These are phyloP conservation scores for Notholithocarpus densiflorus DNA, from an alignment of 306 rosid genomes.

Conservation along the genomic window DNA sequence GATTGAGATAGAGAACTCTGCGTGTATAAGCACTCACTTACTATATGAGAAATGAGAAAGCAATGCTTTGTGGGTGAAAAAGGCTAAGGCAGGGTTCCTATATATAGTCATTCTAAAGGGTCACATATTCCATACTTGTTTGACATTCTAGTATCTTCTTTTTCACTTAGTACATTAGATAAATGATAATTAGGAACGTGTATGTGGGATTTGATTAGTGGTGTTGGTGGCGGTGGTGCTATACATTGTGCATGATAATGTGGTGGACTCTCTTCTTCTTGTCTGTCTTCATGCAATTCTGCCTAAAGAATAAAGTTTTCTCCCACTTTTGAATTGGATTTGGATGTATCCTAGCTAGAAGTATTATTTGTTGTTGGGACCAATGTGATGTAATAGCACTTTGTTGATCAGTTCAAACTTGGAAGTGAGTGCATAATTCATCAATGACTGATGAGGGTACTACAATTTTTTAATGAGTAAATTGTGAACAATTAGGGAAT, in stretches of 20 bases:
- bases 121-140: background rate
- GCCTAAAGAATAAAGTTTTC: conserved; percentile 4
- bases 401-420: conserved; percentile 14
- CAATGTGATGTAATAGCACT: conserved; percentile 8
- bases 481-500: too few relatives aligned
- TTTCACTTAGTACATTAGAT: background rate
- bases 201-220: conserved; percentile 24
- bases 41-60: background rate
- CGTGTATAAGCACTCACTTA: background rate
- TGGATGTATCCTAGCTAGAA: background rate
- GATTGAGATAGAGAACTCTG: background rate
- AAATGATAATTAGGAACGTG: conserved; percentile 25
- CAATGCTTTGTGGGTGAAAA: conserved; percentile 20
- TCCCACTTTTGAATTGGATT: conserved; percentile 47
- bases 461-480: too few relatives aligned
- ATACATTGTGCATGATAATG: conserved; percentile 11
- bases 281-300: conserved; percentile 19
- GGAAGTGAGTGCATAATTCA: background rate
- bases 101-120: conserved; percentile 42
- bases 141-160: conserved; percentile 47
- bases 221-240: conserved; percentile 31
- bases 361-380: conserved; percentile 8
- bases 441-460: too few relatives aligned
- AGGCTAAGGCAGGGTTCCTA: conserved; percentile 27
- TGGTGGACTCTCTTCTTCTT: conserved; percentile 16